Evolutionary conservation across 768 basidiomycete species (phyloP).

Genomic region (Boletus rex-veris): DNA sequence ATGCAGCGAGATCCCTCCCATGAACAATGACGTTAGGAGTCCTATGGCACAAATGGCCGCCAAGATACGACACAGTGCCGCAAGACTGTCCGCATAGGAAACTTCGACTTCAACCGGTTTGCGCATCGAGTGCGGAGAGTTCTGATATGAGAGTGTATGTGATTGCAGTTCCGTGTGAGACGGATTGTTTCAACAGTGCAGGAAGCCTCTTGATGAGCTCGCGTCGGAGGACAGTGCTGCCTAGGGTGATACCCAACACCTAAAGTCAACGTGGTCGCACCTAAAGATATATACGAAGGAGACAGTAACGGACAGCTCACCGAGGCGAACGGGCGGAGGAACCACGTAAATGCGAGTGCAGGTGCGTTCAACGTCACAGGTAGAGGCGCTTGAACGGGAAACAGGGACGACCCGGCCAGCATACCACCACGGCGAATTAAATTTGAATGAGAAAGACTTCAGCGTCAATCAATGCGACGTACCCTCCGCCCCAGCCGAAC

Average conservation of each 20-base stretch:
- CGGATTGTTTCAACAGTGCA: conserved; percentile 29
- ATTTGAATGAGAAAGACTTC: no score
- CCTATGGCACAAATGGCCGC: conserved; percentile 29
- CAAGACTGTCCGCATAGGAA: conserved; percentile 36
- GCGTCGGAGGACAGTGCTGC: conserved; percentile 49
- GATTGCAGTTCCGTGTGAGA: conserved; percentile 40
- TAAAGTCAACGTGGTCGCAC: conserved; percentile 11
- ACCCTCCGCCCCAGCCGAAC: conserved; percentile 1
- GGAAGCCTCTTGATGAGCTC: conserved; percentile 43
- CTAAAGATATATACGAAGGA: neutral
- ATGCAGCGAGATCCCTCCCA: conserved; percentile 4
- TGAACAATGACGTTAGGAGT: conserved; percentile 5
- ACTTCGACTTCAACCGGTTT: conserved; percentile 35
- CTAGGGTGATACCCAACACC: conserved; percentile 50
- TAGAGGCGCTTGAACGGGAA: conserved; percentile 25
- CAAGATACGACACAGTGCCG: conserved; percentile 41
- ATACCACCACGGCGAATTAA: neutral
- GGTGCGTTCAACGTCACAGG: neutral
- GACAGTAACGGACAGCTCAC: conserved; percentile 18
- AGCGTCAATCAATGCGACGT: neutral
- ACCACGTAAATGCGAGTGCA: neutral
- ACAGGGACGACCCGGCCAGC: conserved; percentile 26
- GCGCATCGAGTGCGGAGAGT: conserved; percentile 33
- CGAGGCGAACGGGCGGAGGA: conserved; percentile 21
- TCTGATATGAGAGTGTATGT: conserved; percentile 34